Evolutionary conservation across 495 filamentous ascomycete species (phyloP).

Genomic region (Aspergillus wentii): DNA sequence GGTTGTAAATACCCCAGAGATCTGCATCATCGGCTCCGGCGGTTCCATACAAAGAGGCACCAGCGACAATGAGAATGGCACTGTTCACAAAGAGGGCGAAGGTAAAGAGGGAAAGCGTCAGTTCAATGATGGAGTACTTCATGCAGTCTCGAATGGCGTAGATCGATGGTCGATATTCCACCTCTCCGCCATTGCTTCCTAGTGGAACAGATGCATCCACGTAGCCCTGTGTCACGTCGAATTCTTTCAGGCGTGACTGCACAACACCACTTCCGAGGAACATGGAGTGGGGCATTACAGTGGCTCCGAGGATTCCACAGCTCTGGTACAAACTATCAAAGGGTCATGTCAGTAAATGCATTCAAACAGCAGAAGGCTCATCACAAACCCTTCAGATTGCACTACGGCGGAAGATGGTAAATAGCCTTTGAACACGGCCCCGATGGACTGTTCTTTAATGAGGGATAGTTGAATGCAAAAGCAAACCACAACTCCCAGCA

Average conservation of each 20-base stretch:
- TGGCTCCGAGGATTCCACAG: constrained; percentile 88
- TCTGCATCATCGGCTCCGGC: constrained; percentile 57
- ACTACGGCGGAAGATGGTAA: constrained; percentile 73
- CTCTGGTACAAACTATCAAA: constrained; percentile 70
- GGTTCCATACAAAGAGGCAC: constrained; percentile 64
- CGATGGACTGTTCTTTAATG: constrained; percentile 62
- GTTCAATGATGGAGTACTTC: constrained; percentile 73
- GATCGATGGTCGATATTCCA: constrained; percentile 70
- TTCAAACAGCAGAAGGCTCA: too few species aligned
- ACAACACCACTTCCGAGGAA: constrained; percentile 89
- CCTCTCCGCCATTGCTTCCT: constrained; percentile 42
- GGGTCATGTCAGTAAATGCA: constrained; percentile 16
- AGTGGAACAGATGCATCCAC: constrained; percentile 36
- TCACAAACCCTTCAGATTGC: constrained; percentile 55
- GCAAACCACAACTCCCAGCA: constrained; percentile 82
- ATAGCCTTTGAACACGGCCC: constrained; percentile 80
- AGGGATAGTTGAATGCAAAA: constrained; percentile 85
- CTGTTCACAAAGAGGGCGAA: constrained; percentile 94
- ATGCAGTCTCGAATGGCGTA: constrained; percentile 73
- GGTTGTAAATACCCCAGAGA: constrained; percentile 76
- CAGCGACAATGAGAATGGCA: constrained; percentile 84
- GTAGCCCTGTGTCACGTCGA: constrained; percentile 60
- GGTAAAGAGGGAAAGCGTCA: constrained; percentile 75
- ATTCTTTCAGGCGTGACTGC: constrained; percentile 74
- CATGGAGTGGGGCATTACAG: constrained; percentile 90